These are phyloP conservation scores for Zymoseptoria ardabiliae DNA, from an alignment of 2,329 filamentous ascomycete species.

Conservation along the genomic window DNA sequence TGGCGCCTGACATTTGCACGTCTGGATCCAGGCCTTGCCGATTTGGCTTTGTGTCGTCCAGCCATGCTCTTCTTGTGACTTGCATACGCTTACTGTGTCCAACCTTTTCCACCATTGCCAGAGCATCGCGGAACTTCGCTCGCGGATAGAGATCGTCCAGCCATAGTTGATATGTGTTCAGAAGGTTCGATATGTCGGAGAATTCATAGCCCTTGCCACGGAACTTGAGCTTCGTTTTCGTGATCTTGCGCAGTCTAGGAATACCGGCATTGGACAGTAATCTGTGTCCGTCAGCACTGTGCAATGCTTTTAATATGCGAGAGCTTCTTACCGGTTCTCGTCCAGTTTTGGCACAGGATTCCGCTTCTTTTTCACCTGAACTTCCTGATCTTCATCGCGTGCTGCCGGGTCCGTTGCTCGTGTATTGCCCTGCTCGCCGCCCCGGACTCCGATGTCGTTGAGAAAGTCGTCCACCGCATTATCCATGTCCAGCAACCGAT, in stretches of 20 bases:
- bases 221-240: slow-evolving; percentile 63
- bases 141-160: slow-evolving; percentile 93
- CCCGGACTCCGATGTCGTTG: slow-evolving; percentile 34
- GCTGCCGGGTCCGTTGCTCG: slow-evolving; percentile 26
- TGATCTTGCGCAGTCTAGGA: slow-evolving; percentile 66
- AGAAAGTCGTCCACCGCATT: slow-evolving; percentile 48
- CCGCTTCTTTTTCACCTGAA: slow-evolving; percentile 71
- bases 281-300: slow-evolving; percentile 38
- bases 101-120: slow-evolving; percentile 85
- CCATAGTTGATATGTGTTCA: slow-evolving; percentile 93
- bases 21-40: slow-evolving; percentile 14
- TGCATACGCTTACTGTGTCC: slow-evolving; percentile 78
- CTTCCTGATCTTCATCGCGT: slow-evolving; percentile 72
- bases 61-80: slow-evolving; percentile 71
- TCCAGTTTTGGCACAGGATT: slow-evolving; percentile 80
- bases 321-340: slow-evolving; percentile 54
- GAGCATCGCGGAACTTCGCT: slow-evolving; percentile 83
- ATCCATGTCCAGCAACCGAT: slow-evolving; percentile 72
- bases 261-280: slow-evolving; percentile 80
- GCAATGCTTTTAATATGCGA: background rate
- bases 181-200: slow-evolving; percentile 69
- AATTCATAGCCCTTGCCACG: slow-evolving; percentile 97
- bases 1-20: slow-evolving; percentile 13
- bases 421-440: slow-evolving; percentile 26
- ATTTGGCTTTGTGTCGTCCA: slow-evolving; percentile 62